phyloP scores from a whole-genome alignment of 1,284 basidiomycete genomes.

The Cryptococcus amylolentus region DNA sequence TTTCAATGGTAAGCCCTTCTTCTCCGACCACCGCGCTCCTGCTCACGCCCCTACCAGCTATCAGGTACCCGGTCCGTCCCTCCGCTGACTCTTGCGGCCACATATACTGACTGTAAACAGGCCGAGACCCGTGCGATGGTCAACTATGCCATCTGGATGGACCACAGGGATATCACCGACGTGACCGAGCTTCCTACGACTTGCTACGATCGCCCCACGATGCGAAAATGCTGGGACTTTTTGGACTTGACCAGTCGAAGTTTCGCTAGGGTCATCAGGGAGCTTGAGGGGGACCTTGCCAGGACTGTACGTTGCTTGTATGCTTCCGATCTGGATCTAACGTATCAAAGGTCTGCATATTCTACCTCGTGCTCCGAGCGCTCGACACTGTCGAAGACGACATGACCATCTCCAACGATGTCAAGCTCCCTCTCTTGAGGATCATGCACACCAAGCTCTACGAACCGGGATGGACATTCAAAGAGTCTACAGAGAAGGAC shows the following conservation, averaged over 20 bases:
- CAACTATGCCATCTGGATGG: slow-evolving; percentile 75
- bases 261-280: slow-evolving; percentile 93
- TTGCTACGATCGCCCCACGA: slow-evolving; percentile 75
- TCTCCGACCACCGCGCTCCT: not conserved
- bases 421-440: slow-evolving; percentile 83
- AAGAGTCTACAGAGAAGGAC: slow-evolving; percentile 82
- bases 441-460: slow-evolving; percentile 78
- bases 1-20: slow-evolving; percentile 29
- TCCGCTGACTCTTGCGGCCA: slow-evolving; percentile 19
- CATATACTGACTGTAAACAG: slow-evolving; percentile 54
- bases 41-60: slow-evolving; percentile 3
- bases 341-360: slow-evolving; percentile 72
- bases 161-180: slow-evolving; percentile 72
- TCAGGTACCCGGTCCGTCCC: not conserved
- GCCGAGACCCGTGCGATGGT: slow-evolving; percentile 74
- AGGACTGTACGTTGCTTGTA: slow-evolving; percentile 65
- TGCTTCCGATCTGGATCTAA: not conserved
- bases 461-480: slow-evolving; percentile 84
- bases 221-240: slow-evolving; percentile 88
- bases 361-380: slow-evolving; percentile 90
- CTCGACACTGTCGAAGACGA: slow-evolving; percentile 98
- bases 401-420: slow-evolving; percentile 84
- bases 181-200: slow-evolving; percentile 66
- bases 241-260: slow-evolving; percentile 84
- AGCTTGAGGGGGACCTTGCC: slow-evolving; percentile 91